Conservation (phyloP, 2,329 filamentous ascomycete genomes). For the Taxawa tesnikishii region DNA sequence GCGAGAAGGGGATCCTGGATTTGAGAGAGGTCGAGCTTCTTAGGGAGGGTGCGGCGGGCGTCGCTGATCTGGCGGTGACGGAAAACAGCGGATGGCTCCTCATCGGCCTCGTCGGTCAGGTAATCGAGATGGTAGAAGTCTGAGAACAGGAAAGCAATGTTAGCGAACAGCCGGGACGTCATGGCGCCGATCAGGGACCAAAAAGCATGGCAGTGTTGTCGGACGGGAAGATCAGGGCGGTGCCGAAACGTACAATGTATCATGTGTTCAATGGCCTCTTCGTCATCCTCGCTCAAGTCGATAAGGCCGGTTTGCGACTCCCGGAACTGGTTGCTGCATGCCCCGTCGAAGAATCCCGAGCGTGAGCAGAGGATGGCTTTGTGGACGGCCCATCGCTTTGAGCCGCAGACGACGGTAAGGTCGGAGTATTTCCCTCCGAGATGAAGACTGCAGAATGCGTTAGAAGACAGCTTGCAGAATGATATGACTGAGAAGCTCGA, state of each 20-base stretch:
- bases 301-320: conserved; percentile 21
- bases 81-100: conserved; percentile 16
- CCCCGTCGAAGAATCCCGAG: conserved; percentile 31
- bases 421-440: conserved; percentile 32
- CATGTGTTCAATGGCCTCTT: conserved; percentile 26
- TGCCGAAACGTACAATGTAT: conserved; percentile 21
- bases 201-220: neutral
- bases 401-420: conserved; percentile 33
- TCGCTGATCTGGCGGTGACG: conserved; percentile 17
- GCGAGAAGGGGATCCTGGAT: conserved; percentile 23
- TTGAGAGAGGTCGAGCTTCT: conserved; percentile 20
- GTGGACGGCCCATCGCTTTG: conserved; percentile 34
- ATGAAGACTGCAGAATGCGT: conserved; percentile 17
- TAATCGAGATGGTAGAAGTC: conserved; percentile 27
- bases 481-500: neutral
- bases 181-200: neutral
- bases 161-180: conserved; percentile 3
- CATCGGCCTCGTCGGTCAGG: conserved; percentile 14
- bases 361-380: conserved; percentile 35
- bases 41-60: conserved; percentile 13
- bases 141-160: conserved; percentile 10
- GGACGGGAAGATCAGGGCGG: no score
- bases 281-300: conserved; percentile 24
- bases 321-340: conserved; percentile 21
- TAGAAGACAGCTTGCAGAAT: conserved; percentile 7